Evolutionary conservation across 805 yeast genomes (phyloP).

Genomic region (Kuraishia ogatae): DNA sequence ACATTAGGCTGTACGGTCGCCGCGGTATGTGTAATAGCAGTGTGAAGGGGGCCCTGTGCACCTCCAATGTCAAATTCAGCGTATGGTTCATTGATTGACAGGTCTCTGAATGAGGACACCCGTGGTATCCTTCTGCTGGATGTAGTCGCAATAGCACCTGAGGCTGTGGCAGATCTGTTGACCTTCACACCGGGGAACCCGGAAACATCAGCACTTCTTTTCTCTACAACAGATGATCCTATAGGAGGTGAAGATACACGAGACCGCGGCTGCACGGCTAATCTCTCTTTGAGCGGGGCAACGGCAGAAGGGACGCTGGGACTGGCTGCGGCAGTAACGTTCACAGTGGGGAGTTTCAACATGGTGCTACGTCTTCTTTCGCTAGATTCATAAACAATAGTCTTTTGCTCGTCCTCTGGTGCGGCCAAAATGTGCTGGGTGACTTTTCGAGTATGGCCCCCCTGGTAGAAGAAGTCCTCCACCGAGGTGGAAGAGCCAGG

Average conservation of each 20-base stretch:
- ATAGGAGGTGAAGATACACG: not conserved
- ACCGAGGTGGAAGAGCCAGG: conserved; percentile 25
- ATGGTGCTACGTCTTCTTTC: conserved; percentile 1
- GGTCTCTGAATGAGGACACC: not conserved
- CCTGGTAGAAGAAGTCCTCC: conserved; percentile 43
- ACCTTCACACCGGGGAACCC: not conserved
- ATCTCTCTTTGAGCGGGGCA: not conserved
- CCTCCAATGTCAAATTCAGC: not conserved
- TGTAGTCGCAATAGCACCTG: not conserved
- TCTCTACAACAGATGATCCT: not conserved
- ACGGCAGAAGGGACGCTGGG: not conserved
- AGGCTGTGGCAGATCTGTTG: not conserved
- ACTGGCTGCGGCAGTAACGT: not conserved
- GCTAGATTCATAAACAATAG: not conserved
- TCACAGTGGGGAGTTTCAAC: not conserved
- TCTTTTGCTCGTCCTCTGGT: not conserved
- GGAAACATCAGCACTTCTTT: not conserved
- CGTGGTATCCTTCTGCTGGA: not conserved
- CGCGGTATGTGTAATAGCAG: not conserved
- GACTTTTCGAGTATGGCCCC: conserved; percentile 13
- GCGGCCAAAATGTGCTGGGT: not conserved
- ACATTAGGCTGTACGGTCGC: not conserved
- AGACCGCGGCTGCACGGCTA: not conserved
- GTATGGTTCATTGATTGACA: not conserved
- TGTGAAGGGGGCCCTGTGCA: not conserved